phyloP scores from a whole-genome alignment of 2,329 filamentous ascomycete genomes.

The Epichloe glyceriae region DNA sequence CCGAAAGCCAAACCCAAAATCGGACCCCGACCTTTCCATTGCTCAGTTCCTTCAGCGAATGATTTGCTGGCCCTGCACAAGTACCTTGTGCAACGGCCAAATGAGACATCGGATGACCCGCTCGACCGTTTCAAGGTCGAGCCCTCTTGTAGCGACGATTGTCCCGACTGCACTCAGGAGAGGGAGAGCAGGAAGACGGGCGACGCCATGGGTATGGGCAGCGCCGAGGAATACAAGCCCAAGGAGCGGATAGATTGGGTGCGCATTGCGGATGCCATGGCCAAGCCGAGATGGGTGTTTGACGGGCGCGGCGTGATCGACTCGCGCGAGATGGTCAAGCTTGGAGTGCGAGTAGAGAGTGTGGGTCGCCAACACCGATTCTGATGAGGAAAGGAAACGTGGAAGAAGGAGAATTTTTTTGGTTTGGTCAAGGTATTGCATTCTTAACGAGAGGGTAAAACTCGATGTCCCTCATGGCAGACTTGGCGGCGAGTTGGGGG shows the following conservation, averaged over 20 bases:
- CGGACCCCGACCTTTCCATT: conserved; percentile 33
- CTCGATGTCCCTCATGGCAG: too few relatives aligned
- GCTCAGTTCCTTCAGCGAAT: conserved; percentile 24
- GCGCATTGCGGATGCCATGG: conserved; percentile 35
- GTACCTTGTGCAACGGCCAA: conserved; percentile 25
- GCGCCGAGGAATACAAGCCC: conserved; percentile 30
- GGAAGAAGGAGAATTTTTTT: not conserved
- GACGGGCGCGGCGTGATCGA: conserved; percentile 43
- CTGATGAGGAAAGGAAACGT: conserved; percentile 11
- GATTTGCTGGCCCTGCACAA: conserved; percentile 36
- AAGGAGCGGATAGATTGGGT: conserved; percentile 40
- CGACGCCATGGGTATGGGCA: conserved; percentile 29
- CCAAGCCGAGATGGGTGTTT: conserved; percentile 42
- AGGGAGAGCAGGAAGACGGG: conserved; percentile 24
- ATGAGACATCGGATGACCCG: conserved; percentile 26
- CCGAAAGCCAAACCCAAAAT: conserved; percentile 25
- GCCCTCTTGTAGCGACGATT: conserved; percentile 31
- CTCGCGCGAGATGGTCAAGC: conserved; percentile 30
- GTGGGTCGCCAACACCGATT: conserved; percentile 35
- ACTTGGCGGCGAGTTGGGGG: too few relatives aligned
- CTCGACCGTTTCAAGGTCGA: conserved; percentile 31
- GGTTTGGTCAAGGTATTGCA: not conserved
- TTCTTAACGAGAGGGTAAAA: not conserved
- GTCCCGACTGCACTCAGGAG: conserved; percentile 37
- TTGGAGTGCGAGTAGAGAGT: conserved; percentile 40